Conservation (phyloP, 768 basidiomycete species). For the Suillus decipiens region DNA sequence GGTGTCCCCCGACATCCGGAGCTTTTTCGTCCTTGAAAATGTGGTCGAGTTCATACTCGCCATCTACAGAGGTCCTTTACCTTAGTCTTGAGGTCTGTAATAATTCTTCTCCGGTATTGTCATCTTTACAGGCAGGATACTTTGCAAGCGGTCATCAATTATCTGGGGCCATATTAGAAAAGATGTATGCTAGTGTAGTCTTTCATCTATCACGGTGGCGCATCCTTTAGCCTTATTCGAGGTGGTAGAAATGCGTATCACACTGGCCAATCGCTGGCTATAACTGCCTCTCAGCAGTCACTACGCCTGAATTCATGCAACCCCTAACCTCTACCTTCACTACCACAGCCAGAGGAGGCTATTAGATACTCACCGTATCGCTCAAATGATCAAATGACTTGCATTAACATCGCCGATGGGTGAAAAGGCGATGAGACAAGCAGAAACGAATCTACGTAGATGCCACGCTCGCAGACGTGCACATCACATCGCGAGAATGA, state of each 20-base stretch:
- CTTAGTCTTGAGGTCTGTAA: neutral
- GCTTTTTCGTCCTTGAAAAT: neutral
- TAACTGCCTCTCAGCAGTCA: neutral
- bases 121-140: neutral
- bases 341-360: too few relatives aligned
- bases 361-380: too few relatives aligned
- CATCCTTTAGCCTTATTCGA: neutral
- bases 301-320: too few relatives aligned
- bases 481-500: too few relatives aligned
- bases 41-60: neutral
- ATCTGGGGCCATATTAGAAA: neutral
- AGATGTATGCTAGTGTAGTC: neutral
- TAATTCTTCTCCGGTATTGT: neutral
- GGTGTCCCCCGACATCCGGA: neutral
- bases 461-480: too few relatives aligned
- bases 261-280: neutral
- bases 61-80: neutral
- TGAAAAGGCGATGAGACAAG: too few relatives aligned
- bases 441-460: too few relatives aligned
- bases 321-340: too few relatives aligned
- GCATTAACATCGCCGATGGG: too few relatives aligned
- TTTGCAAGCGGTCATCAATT: neutral
- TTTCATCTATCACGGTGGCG: neutral
- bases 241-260: neutral
- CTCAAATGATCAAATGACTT: too few relatives aligned